A percentile compares a stretch with the other conserved stretches of the same genome.
Conservation (phyloP, 2,329 filamentous ascomycete species). For the Neofusicoccum laricinum region DNA sequence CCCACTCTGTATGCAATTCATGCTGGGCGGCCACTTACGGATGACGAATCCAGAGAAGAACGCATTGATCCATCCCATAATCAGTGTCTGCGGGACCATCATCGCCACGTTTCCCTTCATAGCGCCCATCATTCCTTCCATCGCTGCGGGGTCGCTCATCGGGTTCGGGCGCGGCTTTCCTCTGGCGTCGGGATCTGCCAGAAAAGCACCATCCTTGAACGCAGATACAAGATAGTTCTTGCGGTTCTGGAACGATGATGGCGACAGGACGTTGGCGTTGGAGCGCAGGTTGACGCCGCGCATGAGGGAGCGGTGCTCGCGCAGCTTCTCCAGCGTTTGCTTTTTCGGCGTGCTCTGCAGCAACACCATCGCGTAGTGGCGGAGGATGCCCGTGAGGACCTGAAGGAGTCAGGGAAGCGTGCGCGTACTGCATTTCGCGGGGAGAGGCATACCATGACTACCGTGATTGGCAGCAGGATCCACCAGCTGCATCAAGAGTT, state of each 20-base stretch:
- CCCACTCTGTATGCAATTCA: background rate
- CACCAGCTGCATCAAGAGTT: constrained; percentile 69
- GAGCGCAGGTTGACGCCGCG: constrained; percentile 80
- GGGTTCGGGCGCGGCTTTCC: constrained; percentile 90
- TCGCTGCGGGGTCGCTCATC: constrained; percentile 89
- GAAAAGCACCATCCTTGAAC: constrained; percentile 80
- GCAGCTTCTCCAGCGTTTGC: constrained; percentile 69
- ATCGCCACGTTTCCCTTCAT: constrained; percentile 99
- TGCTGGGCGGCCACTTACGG: constrained; percentile 57
- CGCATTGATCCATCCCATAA: constrained; percentile 99
- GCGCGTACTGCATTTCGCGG: background rate
- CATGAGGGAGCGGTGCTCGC: constrained; percentile 79
- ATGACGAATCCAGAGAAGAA: constrained; percentile 99
- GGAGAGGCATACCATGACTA: constrained; percentile 75
- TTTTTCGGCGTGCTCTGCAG: constrained; percentile 84
- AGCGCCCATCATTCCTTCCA: constrained; percentile 99
- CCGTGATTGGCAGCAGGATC: constrained; percentile 95
- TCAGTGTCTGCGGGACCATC: constrained; percentile 98
- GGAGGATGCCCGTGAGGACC: constrained; percentile 88
- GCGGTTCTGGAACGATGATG: constrained; percentile 71
- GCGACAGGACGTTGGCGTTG: constrained; percentile 78
- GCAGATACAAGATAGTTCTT: constrained; percentile 77
- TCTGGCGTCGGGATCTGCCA: constrained; percentile 83
- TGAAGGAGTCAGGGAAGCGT: constrained; percentile 19
- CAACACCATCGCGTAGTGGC: constrained; percentile 93